Base-by-base conservation (phyloP, 1,284 basidiomycete genomes). In the Chiua sp. region DNA sequence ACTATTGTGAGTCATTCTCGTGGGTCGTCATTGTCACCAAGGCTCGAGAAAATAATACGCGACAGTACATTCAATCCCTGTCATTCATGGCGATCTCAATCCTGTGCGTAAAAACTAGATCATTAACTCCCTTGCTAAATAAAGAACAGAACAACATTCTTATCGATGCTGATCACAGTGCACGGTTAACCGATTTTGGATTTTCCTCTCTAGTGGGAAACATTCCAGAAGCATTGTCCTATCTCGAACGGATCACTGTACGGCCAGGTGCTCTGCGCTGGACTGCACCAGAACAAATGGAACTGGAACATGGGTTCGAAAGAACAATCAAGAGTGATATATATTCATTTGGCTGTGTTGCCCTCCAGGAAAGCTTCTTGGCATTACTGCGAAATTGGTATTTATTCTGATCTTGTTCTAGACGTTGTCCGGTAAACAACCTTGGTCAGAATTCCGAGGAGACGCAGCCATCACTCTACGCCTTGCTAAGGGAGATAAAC, bases 41-140 rank as follows among this genome's bases (percentile, higher is more conserved):
- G 1, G 1, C 18, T 13, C 3, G 2, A 7, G 22, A 8, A 5
- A 47, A 7, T 56, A 30, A 59, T 23, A 8, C 1, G 3, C 1
- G 4, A 16, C 12, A 67, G 66, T 67, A n/a, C 66, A 70, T 28
- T 67, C 66, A 1, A 22, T 59, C 32, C 55, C 42, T 0, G 50
- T 70, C 2, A 44, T 67, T 4, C 68, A 67, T 12, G 65, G 66
- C 3, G 66, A 67, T 33, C 56, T 67, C 16, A 67, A 55, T 20
- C 18, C 42, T 22, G 65, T 66, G 22, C 2, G 66, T 68, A 2
- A 28, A 15, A 16, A 6, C 16, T 3, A 20, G 20, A 18, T 20
- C 11, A 7, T 20, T 22, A 1, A 3, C 53, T 10, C 22, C 55
- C 23, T 55, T 7, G 0, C 7, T 3, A 20, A 11, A n/a, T 4